Evolutionary conservation across 441 rosid genomes (phyloP).

Genomic region (Populus hybrid): DNA sequence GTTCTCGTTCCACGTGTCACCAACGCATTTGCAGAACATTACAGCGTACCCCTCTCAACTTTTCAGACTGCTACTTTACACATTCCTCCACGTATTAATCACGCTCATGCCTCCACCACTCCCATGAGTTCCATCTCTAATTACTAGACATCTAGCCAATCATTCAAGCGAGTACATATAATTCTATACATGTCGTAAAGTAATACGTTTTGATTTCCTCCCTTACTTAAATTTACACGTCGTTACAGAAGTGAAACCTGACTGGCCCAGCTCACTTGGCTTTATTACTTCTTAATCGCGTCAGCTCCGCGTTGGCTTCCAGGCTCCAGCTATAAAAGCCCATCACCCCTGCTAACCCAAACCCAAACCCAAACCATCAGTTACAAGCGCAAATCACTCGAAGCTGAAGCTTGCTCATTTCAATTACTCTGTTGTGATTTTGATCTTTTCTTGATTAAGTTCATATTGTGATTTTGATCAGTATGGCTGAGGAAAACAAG

Average conservation of each 20-base stretch:
- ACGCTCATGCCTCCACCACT: neutral
- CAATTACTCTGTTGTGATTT: neutral
- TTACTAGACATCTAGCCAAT: neutral
- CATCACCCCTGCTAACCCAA: neutral
- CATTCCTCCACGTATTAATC: neutral
- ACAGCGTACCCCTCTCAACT: conserved; percentile 17
- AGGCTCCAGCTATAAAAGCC: conserved; percentile 32
- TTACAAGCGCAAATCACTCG: neutral
- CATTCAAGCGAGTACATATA: neutral
- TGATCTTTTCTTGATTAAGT: neutral
- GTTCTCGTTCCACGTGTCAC: conserved; percentile 31
- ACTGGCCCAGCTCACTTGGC: neutral
- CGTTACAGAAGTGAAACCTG: conserved; percentile 19
- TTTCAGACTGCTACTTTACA: conserved; percentile 13
- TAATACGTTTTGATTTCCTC: neutral
- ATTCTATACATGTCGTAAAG: too few species aligned
- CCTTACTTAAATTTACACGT: conserved; percentile 14
- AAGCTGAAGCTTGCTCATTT: neutral
- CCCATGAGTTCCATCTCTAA: neutral
- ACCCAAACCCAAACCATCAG: neutral
- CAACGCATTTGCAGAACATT: neutral
- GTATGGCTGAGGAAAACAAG: conserved; percentile 44
- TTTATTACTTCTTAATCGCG: conserved; percentile 25
- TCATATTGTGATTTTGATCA: neutral
- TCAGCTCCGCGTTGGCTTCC: conserved; percentile 27